Base-by-base conservation (phyloP, 352 stramenopile genomes). In the Phytopythium montanum region DNA sequence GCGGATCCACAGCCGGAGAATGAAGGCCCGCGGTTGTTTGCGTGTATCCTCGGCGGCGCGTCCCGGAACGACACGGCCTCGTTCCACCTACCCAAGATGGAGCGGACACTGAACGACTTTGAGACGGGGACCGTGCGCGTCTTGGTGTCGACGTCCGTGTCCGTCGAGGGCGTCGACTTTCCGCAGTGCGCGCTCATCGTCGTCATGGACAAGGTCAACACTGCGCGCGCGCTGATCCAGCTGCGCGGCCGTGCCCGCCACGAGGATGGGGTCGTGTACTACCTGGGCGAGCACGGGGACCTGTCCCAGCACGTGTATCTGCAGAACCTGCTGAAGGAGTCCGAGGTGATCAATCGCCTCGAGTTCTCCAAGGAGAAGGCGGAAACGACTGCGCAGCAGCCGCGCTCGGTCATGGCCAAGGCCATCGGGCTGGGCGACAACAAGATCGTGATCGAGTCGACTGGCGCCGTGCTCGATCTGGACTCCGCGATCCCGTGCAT, bases 91-190 rank as follows among this genome's bases (percentile, higher is more conserved):
- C 75, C 76, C 0, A 78, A 75, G 28, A 90, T 91, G 68, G 69
- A 89, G 41, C 68, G 63, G 12, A 88, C 62, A 0, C 50, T 94
- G 41, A 60, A 56, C 6, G 62, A 80, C 9, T 94, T 91, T 48
- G 81, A 91, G 31, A 66, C 71, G 2, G 80, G 82, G 29, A 60
- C 55, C 14, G 72, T 79, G 45, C 81, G 77, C 9, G 65, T 91
- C 25, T 59, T 94, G 42, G 68, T 94, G 8, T 92, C 85, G 25
- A 94, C 85, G 9, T 78, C 79, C 19, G 85, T 94, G 19, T 92
- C 85, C 0, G 72, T 79, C 28, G 85, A 94, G 61, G 85, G 85
- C 8, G 76, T 94, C 25, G 85, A 94, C 58, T 92, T 94, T 45
- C 85, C 85, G 23, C 69, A 86, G 28, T 94, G 85, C 28, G 71